Percentiles rank a stretch among this genome's conserved stretches.
Evolutionary conservation across 2,329 filamentous ascomycete species (phyloP).

Genomic region (Penicillium digitatum): DNA sequence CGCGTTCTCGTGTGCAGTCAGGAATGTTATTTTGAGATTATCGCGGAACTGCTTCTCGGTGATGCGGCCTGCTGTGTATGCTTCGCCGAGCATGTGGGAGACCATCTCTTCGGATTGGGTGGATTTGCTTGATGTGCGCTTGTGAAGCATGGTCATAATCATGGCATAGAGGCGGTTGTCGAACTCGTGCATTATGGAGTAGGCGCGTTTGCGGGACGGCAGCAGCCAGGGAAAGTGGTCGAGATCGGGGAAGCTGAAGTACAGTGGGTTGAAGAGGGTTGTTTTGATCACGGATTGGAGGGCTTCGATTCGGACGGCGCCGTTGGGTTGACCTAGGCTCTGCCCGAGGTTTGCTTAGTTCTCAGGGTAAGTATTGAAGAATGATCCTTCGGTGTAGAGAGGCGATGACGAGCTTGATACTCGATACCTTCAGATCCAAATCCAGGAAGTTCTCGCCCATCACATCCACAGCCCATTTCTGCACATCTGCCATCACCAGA

Average conservation of each 20-base stretch:
- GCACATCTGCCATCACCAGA: conserved; percentile 21
- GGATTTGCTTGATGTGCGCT: neutral
- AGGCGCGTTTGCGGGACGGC: conserved; percentile 19
- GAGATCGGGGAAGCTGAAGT: conserved; percentile 28
- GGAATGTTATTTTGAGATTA: conserved; percentile 41
- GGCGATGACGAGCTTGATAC: neutral
- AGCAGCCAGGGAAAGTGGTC: conserved; percentile 23
- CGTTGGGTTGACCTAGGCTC: conserved; percentile 21
- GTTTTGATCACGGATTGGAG: conserved; percentile 27
- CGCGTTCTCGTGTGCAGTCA: conserved; percentile 45
- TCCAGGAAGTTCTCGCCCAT: conserved; percentile 27
- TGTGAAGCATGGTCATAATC: conserved; percentile 7
- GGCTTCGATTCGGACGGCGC: conserved; percentile 21
- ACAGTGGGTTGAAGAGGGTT: conserved; percentile 26
- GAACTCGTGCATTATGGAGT: conserved; percentile 27
- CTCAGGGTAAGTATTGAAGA: neutral
- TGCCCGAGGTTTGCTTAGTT: neutral
- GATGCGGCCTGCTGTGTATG: conserved; percentile 23
- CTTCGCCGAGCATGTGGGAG: conserved; percentile 22
- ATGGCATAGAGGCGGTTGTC: conserved; percentile 17
- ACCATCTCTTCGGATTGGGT: conserved; percentile 16
- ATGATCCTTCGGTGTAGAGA: neutral
- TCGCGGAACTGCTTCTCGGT: conserved; percentile 41
- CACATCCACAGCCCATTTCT: conserved; percentile 28
- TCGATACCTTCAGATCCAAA: conserved; percentile 24